Conservation (phyloP, 2,329 filamentous ascomycete species). For the Colletotrichum limetticola region DNA sequence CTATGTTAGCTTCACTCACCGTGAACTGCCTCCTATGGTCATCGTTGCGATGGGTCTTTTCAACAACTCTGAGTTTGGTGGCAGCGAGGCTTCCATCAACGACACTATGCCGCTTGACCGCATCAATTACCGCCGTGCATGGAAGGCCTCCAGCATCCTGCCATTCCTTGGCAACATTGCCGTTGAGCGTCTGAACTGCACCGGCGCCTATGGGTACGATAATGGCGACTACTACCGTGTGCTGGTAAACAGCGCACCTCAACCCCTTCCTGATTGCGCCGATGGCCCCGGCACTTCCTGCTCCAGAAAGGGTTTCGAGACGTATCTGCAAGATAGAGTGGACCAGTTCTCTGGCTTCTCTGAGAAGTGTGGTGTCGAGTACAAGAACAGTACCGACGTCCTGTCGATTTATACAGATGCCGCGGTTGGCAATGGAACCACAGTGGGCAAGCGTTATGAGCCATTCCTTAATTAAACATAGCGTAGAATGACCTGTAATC, state of each 20-base stretch:
- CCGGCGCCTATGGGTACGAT: conserved; percentile 63
- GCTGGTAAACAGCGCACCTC: conserved; percentile 55
- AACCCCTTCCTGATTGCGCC: conserved; percentile 52
- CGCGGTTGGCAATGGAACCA: conserved; percentile 40
- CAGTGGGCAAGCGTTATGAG: conserved; percentile 39
- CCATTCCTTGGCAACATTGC: conserved; percentile 75
- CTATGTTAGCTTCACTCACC: conserved; percentile 76
- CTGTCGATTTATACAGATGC: conserved; percentile 46
- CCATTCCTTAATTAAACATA: background rate
- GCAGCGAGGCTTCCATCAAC: conserved; percentile 59
- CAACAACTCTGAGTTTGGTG: conserved; percentile 71
- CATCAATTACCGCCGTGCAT: conserved; percentile 72
- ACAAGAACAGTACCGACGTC: conserved; percentile 48
- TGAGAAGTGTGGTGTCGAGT: conserved; percentile 48
- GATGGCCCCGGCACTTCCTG: conserved; percentile 58
- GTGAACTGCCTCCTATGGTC: conserved; percentile 74
- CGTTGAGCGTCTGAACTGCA: conserved; percentile 72
- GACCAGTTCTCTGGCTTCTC: conserved; percentile 53
- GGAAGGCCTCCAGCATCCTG: conserved; percentile 71
- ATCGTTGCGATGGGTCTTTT: conserved; percentile 75
- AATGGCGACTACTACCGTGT: conserved; percentile 62
- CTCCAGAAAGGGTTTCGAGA: conserved; percentile 50
- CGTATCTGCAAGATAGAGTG: conserved; percentile 50
- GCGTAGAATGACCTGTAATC: background rate
- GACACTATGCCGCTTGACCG: conserved; percentile 71